Percentiles rank a stretch among this genome's conserved stretches.
These are phyloP conservation scores for Trichosporon sp. DNA, from an alignment of 1,284 basidiomycete species.

Conservation along the genomic window DNA sequence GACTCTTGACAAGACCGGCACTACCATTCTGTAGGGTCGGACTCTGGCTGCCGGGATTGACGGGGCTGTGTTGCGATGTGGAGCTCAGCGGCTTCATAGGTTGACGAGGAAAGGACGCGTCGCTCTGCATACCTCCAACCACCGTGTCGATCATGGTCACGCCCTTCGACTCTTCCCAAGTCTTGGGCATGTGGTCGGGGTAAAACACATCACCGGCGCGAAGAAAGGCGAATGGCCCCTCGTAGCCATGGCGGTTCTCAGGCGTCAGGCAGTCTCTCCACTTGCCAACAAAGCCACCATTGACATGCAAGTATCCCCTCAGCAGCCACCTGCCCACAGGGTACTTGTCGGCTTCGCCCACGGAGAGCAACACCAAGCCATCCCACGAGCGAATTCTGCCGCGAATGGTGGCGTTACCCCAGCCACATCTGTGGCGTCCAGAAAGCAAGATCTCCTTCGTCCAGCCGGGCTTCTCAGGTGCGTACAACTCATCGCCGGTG, in stretches of 20 bases:
- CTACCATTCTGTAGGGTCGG: not conserved
- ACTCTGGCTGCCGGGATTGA: not conserved
- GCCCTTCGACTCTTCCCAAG: conserved; percentile 30
- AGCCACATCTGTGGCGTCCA: conserved; percentile 41
- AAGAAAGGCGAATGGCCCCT: conserved; percentile 49
- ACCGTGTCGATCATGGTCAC: conserved; percentile 11
- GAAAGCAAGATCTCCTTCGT: conserved; percentile 56
- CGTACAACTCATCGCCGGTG: conserved; percentile 38
- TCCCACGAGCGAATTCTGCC: conserved; percentile 56
- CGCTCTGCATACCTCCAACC: not conserved
- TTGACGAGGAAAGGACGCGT: not conserved
- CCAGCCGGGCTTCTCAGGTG: conserved; percentile 49
- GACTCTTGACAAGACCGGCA: not conserved
- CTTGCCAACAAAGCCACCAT: conserved; percentile 50
- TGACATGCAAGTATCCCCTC: conserved; percentile 54
- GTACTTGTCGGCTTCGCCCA: conserved; percentile 29
- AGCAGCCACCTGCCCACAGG: conserved; percentile 52
- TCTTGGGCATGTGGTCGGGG: conserved; percentile 43
- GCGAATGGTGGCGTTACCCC: conserved; percentile 47
- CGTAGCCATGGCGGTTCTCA: conserved; percentile 46
- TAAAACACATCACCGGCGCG: conserved; percentile 49
- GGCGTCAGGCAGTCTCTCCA: conserved; percentile 56
- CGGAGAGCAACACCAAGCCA: conserved; percentile 47
- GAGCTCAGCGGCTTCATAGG: not conserved
- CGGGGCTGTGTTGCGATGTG: not conserved